Conservation (phyloP, 306 rosid genomes). For the Arachis hypogaea region DNA sequence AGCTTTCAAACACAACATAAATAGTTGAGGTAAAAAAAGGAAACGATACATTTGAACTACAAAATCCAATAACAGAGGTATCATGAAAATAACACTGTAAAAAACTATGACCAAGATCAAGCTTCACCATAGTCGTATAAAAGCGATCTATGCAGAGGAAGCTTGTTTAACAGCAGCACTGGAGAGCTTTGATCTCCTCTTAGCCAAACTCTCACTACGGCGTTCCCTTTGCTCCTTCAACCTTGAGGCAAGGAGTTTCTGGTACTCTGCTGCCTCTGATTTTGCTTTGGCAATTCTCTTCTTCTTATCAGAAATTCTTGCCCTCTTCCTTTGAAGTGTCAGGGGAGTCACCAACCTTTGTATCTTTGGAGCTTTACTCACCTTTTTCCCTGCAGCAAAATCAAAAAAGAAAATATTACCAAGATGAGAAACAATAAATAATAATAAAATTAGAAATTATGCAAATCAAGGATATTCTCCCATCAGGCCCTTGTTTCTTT, state of each 20-base stretch:
- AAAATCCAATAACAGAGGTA: slow-evolving; percentile 21
- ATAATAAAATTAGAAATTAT: background rate
- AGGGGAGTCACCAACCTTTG: slow-evolving; percentile 47
- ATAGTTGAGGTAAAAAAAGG: background rate
- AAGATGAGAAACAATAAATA: background rate
- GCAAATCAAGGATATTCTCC: no score
- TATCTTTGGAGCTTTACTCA: slow-evolving; percentile 49
- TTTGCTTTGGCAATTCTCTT: slow-evolving; percentile 51
- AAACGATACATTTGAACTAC: slow-evolving; percentile 18
- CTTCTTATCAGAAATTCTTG: slow-evolving; percentile 47
- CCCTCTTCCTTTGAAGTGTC: slow-evolving; percentile 50
- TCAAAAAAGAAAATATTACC: background rate
- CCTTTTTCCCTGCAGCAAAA: slow-evolving; percentile 43
- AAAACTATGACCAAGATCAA: slow-evolving; percentile 38
- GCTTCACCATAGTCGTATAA: slow-evolving; percentile 24
- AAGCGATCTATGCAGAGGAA: slow-evolving; percentile 22
- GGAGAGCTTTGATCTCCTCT: slow-evolving; percentile 46
- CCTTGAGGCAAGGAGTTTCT: slow-evolving; percentile 50
- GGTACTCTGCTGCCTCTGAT: slow-evolving; percentile 50
- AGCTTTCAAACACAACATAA: slow-evolving; percentile 7
- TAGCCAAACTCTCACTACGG: slow-evolving; percentile 47
- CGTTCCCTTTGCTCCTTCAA: slow-evolving; percentile 50
- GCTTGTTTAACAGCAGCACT: slow-evolving; percentile 39
- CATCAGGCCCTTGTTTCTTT: no score
- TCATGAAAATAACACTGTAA: slow-evolving; percentile 25